A percentile compares a stretch with the other conserved stretches of the same genome.
phyloP scores from a whole-genome alignment of 2,329 filamentous ascomycete species.

The Sporothrix inflata region DNA sequence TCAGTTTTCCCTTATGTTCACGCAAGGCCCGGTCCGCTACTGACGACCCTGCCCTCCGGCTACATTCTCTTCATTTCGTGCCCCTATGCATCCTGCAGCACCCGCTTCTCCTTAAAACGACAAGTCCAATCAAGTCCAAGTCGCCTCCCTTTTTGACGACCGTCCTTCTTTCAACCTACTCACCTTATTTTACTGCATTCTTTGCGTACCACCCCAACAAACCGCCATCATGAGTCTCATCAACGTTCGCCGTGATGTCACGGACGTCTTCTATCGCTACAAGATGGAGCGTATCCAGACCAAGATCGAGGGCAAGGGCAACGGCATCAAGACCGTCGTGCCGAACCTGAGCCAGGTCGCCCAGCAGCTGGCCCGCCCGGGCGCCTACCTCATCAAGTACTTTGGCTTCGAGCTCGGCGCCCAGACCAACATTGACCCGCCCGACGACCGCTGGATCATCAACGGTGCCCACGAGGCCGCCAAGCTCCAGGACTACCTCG shows the following conservation, averaged over 20 bases:
- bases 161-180: background rate
- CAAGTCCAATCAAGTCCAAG: constrained; percentile 18
- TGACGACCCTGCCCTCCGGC: constrained; percentile 51
- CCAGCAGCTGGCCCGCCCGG: constrained; percentile 86
- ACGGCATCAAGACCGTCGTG: constrained; percentile 98
- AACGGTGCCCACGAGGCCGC: constrained; percentile 94
- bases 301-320: constrained; percentile 99
- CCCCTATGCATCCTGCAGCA: constrained; percentile 23
- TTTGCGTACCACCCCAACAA: constrained; percentile 35
- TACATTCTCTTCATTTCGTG: background rate
- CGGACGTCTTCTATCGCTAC: constrained; percentile 99
- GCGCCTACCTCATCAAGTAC: constrained; percentile 98
- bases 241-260: constrained; percentile 98
- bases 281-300: constrained; percentile 99
- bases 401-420: constrained; percentile 98
- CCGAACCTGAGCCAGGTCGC: constrained; percentile 96
- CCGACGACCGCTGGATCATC: constrained; percentile 99
- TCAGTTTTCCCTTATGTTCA: constrained; percentile 60
- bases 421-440: constrained; percentile 96
- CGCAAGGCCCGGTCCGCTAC: constrained; percentile 57
- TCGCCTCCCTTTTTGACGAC: background rate
- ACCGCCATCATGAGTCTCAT: constrained; percentile 87
- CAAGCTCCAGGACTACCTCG: constrained; percentile 97
- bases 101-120: constrained; percentile 24
- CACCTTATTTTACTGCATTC: background rate